Conservation (phyloP, 768 basidiomycete genomes). For the Mycena pura region DNA sequence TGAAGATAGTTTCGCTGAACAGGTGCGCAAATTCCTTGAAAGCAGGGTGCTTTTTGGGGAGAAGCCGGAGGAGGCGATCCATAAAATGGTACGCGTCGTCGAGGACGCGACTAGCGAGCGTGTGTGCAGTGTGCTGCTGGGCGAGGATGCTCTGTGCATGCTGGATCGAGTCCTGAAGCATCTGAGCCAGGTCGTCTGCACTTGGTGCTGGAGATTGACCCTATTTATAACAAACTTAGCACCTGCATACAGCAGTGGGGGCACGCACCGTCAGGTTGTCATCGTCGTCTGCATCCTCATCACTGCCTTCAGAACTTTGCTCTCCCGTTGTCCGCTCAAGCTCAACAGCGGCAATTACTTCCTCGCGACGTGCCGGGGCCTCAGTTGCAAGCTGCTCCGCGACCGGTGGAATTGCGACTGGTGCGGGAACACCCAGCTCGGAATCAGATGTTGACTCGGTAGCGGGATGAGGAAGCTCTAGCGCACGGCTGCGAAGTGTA, state of each 20-base stretch:
- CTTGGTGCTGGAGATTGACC: neutral
- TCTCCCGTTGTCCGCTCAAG: too few species aligned
- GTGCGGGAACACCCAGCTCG: conserved; percentile 1
- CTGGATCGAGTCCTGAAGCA: neutral
- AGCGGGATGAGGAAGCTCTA: neutral
- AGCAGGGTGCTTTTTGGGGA: conserved; percentile 15
- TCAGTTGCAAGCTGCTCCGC: neutral
- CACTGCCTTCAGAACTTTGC: neutral
- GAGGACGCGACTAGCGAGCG: conserved; percentile 6
- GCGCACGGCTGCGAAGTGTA: conserved; percentile 19
- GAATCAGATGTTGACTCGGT: neutral
- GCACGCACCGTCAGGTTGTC: neutral
- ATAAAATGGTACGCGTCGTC: conserved; percentile 19
- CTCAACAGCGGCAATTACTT: neutral
- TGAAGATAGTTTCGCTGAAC: conserved; percentile 14
- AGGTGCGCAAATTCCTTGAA: conserved; percentile 16
- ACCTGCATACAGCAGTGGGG: neutral
- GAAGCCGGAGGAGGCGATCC: neutral
- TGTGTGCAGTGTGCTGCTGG: neutral
- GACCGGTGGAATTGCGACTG: conserved; percentile 7
- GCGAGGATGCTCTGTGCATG: neutral
- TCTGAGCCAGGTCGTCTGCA: neutral
- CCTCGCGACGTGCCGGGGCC: neutral
- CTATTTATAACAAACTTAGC: neutral
- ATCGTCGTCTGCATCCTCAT: neutral